Percentiles rank a stretch among this genome's conserved stretches.
Conservation (phyloP, 2,329 filamentous ascomycete species). For the Verticillium isaacii region DNA sequence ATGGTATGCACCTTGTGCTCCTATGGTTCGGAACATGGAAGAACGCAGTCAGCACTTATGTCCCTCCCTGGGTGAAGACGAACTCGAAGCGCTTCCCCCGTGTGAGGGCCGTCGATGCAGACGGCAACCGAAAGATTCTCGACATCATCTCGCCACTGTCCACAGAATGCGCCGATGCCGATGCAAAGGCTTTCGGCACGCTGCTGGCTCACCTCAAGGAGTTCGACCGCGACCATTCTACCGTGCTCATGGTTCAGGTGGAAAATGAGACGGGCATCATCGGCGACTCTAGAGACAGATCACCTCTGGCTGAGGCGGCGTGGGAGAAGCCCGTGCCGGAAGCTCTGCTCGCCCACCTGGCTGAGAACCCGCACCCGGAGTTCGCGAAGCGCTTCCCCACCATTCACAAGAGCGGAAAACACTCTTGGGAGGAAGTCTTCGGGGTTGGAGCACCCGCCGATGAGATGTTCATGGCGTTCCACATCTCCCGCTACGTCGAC, state of each 20-base stretch:
- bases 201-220: conserved; percentile 28
- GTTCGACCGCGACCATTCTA: conserved; percentile 38
- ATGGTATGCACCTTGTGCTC: conserved; percentile 26
- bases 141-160: conserved; percentile 25
- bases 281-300: conserved; percentile 45
- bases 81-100: conserved; percentile 27
- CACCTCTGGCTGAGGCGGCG: conserved; percentile 28
- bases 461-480: conserved; percentile 29
- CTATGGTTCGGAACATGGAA: conserved; percentile 33
- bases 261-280: conserved; percentile 49
- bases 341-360: conserved; percentile 19
- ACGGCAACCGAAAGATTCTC: conserved; percentile 19
- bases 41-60: conserved; percentile 29
- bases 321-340: conserved; percentile 27
- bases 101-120: conserved; percentile 22
- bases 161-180: conserved; percentile 20
- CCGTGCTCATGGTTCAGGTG: conserved; percentile 51
- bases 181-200: conserved; percentile 22
- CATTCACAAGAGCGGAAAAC: conserved; percentile 14
- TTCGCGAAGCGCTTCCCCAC: conserved; percentile 20
- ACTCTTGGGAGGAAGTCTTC: conserved; percentile 25
- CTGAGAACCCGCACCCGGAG: conserved; percentile 16
- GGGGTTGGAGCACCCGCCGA: conserved; percentile 18
- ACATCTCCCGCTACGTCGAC: conserved; percentile 22
- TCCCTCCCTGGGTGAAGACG: conserved; percentile 24